Percentiles rank a stretch among this genome's conserved stretches.
Evolutionary conservation across 164 flowering plant genomes (phyloP).

Genomic region (Berberis vulgaris): DNA sequence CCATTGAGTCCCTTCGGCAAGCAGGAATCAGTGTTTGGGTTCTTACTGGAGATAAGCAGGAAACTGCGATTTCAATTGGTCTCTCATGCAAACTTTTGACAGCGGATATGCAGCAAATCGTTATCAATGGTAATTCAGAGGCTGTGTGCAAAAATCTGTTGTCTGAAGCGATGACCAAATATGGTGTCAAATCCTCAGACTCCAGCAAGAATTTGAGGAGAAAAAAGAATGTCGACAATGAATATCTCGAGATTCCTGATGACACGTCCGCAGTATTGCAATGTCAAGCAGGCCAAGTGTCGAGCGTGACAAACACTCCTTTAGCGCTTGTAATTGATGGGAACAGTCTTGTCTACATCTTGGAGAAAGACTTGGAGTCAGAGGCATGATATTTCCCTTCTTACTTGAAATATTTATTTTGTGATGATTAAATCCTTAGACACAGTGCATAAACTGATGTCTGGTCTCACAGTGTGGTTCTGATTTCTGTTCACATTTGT

Average conservation of each 20-base stretch:
- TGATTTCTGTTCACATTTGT: background rate
- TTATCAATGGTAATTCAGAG: slow-evolving; percentile 77
- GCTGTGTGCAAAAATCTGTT: slow-evolving; percentile 64
- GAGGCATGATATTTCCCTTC: slow-evolving; percentile 40
- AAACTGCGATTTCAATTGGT: slow-evolving; percentile 92
- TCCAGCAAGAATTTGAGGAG: slow-evolving; percentile 19
- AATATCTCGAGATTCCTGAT: slow-evolving; percentile 31
- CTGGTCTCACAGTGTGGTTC: too few species aligned
- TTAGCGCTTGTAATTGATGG: slow-evolving; percentile 89
- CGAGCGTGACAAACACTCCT: slow-evolving; percentile 19
- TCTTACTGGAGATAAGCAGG: slow-evolving; percentile 95
- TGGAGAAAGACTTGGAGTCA: slow-evolving; percentile 78
- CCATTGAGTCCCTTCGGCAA: slow-evolving; percentile 86
- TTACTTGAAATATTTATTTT: background rate
- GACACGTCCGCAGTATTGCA: slow-evolving; percentile 19
- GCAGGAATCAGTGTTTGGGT: slow-evolving; percentile 97
- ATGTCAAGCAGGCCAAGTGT: slow-evolving; percentile 24
- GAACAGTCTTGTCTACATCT: slow-evolving; percentile 80
- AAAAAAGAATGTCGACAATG: slow-evolving; percentile 25
- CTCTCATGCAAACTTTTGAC: slow-evolving; percentile 83
- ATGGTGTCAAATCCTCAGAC: slow-evolving; percentile 34
- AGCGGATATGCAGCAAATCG: slow-evolving; percentile 62
- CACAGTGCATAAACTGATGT: too few species aligned
- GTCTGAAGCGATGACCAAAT: slow-evolving; percentile 56
- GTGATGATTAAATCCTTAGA: too few species aligned